Evolutionary conservation across 2,329 filamentous ascomycete species (phyloP).

Genomic region (Stachybotrys chartarum): DNA sequence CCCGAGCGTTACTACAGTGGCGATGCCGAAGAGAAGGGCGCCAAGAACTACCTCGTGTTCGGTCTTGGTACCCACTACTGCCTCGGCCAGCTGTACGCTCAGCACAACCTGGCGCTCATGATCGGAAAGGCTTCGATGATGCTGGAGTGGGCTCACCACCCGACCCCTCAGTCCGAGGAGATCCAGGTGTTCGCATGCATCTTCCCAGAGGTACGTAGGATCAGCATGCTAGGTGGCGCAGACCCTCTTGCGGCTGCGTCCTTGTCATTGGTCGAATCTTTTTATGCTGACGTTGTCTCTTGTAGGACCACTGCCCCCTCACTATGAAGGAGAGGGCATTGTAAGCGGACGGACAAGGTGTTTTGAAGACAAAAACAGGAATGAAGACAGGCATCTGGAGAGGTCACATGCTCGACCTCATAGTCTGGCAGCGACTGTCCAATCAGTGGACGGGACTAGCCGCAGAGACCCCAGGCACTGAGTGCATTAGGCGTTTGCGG

Average conservation of each 20-base stretch:
- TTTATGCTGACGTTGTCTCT: constrained; percentile 14
- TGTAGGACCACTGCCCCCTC: constrained; percentile 74
- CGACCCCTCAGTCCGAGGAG: constrained; percentile 78
- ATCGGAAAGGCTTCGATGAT: constrained; percentile 83
- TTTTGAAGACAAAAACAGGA: not conserved
- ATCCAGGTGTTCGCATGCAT: constrained; percentile 99
- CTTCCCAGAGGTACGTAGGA: constrained; percentile 75
- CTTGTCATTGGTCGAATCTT: not conserved
- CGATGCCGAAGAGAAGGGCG: constrained; percentile 74
- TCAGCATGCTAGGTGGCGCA: no score
- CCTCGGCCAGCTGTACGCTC: constrained; percentile 85
- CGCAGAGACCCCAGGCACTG: not conserved
- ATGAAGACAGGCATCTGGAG: not conserved
- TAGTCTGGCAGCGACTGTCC: not conserved
- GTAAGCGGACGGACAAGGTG: not conserved
- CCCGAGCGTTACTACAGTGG: constrained; percentile 89
- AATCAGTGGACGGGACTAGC: not conserved
- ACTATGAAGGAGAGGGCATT: constrained; percentile 55
- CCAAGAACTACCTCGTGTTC: constrained; percentile 96
- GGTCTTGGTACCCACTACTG: constrained; percentile 96
- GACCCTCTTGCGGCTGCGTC: not conserved
- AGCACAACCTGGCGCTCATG: constrained; percentile 81
- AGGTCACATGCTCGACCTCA: not conserved
- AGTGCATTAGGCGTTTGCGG: not conserved
- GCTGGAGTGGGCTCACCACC: constrained; percentile 84